Base-by-base conservation (phyloP, 2,329 filamentous ascomycete species). In the Epichloe amarillans region DNA sequence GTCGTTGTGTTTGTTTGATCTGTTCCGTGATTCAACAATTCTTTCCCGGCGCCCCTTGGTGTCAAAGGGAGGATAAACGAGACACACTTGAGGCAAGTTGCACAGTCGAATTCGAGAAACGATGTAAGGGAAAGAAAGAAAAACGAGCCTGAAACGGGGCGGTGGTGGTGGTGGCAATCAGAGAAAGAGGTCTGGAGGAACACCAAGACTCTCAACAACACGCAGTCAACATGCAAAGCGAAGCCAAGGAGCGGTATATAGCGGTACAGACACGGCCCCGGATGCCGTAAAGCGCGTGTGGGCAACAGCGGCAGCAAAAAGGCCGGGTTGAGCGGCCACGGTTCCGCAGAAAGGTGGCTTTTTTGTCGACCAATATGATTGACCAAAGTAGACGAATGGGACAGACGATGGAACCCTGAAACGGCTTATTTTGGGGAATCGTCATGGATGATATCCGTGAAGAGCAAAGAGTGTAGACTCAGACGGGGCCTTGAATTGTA, bases 111-210 rank as follows among this genome's bases (percentile, higher is more conserved):
- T 30, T 17, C 4, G 8, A 51, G 39, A 33, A 17, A 30, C n/a
- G 33, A 1, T 44, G 39, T 3, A 45, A 26, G 39, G 45, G 37
- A 26, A 30, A 47, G 19, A 11, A n/a, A 37, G 30, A 30, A 30
- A 4, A 21, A n/a, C 21, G 23, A 46, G 46, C 23, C 23, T 40
- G 50, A 41, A 38, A 41, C 30, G 48, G 46, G 50, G 50, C 49
- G 53, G 53, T 45, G 48, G 47, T 52, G 48, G 47, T 52, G 50
- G 47, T 51, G 50, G 50, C 48, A 42, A 49, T 47, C 37, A 47
- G 30, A 40, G 40, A 40, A 11, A 19, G 37, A 38, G 37, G 44
- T 47, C 26, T 47, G 38, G 49, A 47, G 26, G 43, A 45, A 33
- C 41, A 38, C 46, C 50, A 49, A 48, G 49, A 41, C 26, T 23